Percentiles rank a stretch among this genome's conserved stretches.
Conservation (phyloP, 2,329 filamentous ascomycete genomes). For the Incumbomyces lentus region DNA sequence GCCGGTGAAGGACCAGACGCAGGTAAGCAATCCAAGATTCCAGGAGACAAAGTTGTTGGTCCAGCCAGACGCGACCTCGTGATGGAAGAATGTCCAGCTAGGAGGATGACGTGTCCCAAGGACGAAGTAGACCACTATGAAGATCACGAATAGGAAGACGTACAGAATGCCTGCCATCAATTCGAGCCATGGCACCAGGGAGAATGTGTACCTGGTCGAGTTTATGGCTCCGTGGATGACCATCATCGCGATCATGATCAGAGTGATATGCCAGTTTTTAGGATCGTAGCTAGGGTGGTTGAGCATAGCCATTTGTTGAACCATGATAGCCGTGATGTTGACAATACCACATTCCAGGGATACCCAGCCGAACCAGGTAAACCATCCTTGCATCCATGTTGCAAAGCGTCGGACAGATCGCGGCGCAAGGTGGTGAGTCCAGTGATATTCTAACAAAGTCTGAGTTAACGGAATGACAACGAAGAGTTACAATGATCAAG, state of each 20-base stretch:
- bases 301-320: conserved; percentile 24
- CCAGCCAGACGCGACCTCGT: conserved; percentile 24
- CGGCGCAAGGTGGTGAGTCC: conserved; percentile 1
- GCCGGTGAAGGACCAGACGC: conserved; percentile 23
- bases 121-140: conserved; percentile 24
- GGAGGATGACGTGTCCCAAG: conserved; percentile 25
- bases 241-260: conserved; percentile 23
- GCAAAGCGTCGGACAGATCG: not conserved
- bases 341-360: conserved; percentile 22
- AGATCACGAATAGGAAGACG: conserved; percentile 26
- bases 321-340: conserved; percentile 28
- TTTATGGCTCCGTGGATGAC: conserved; percentile 23
- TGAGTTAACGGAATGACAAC: no score
- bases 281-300: conserved; percentile 24
- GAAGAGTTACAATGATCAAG: no score
- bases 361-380: conserved; percentile 6
- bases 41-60: conserved; percentile 24
- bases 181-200: conserved; percentile 30
- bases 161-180: conserved; percentile 26
- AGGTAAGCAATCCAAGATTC: conserved; percentile 28
- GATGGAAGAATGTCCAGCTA: conserved; percentile 10
- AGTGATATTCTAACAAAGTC: not conserved
- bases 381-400: conserved; percentile 6
- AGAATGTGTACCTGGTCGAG: conserved; percentile 24
- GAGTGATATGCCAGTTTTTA: conserved; percentile 24